Conservation (phyloP, 257 asterid genomes). For the Marsdenia floribunda region DNA sequence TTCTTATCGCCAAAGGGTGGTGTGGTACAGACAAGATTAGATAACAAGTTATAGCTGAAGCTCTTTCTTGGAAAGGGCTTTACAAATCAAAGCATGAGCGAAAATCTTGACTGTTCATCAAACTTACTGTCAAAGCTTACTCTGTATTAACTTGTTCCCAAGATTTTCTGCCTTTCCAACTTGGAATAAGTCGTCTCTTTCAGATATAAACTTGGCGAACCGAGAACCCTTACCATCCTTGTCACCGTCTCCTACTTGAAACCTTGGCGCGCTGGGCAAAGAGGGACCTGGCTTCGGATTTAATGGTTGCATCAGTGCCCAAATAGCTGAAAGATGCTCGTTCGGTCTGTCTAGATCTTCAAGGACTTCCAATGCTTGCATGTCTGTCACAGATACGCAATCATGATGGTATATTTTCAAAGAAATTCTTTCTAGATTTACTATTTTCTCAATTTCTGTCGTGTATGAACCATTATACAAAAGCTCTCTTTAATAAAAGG, state of each 20-base stretch:
- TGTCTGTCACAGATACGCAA: conserved; percentile 37
- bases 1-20: not conserved
- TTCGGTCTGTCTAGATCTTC: conserved; percentile 77
- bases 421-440: not conserved
- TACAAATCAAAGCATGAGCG: not conserved
- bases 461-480: not conserved
- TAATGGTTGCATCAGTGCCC: conserved; percentile 86
- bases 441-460: not conserved
- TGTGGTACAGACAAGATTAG: not conserved
- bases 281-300: conserved; percentile 61
- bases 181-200: conserved; percentile 49
- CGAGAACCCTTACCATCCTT: conserved; percentile 72
- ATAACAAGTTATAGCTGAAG: not conserved
- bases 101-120: not conserved
- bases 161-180: conserved; percentile 36
- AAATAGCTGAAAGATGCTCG: conserved; percentile 69
- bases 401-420: not conserved
- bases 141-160: conserved; percentile 44
- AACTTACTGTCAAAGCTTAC: conserved; percentile 16
- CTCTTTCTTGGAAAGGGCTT: not conserved
- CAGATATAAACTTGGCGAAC: conserved; percentile 82
- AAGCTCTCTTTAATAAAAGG: not conserved
- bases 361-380: conserved; percentile 50
- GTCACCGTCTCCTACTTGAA: conserved; percentile 37
- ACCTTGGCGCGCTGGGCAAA: conserved; percentile 35